phyloP scores from a whole-genome alignment of 2,329 filamentous ascomycete species.

The Botrytis byssoidea region DNA sequence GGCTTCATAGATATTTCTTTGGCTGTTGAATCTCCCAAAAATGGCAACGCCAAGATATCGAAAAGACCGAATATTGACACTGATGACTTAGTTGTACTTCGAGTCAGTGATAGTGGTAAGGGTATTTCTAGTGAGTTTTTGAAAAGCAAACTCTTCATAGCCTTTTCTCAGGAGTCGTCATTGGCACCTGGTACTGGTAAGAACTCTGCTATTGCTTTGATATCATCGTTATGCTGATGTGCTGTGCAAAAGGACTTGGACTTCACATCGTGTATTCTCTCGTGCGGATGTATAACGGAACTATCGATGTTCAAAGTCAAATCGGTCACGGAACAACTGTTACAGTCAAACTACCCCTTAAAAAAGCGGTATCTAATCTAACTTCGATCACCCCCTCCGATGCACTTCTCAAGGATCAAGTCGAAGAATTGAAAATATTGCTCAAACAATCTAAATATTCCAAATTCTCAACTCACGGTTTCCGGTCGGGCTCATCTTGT shows the following conservation, averaged over 20 bases:
- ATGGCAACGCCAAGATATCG: background rate
- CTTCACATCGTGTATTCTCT: constrained; percentile 60
- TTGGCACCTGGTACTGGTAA: constrained; percentile 56
- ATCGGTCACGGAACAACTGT: constrained; percentile 53
- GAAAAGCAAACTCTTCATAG: constrained; percentile 56
- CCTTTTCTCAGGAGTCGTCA: constrained; percentile 60
- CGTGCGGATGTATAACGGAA: constrained; percentile 56
- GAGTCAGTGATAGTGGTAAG: constrained; percentile 58
- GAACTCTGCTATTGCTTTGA: background rate
- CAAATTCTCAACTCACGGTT: constrained; percentile 15
- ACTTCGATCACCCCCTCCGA: background rate
- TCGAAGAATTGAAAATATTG: background rate
- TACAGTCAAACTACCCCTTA: constrained; percentile 41
- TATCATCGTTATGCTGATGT: background rate
- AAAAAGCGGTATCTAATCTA: background rate
- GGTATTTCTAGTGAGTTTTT: constrained; percentile 62
- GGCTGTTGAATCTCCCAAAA: constrained; percentile 11
- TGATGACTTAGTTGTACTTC: constrained; percentile 37
- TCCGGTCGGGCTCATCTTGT: background rate
- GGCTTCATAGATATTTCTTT: constrained; percentile 47
- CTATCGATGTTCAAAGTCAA: constrained; percentile 55
- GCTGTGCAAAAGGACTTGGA: constrained; percentile 44
- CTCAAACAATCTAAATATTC: constrained; percentile 3
- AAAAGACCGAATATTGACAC: background rate
- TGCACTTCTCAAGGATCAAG: background rate